These are phyloP conservation scores for Phlegmacium glaucopus DNA, from an alignment of 768 basidiomycete genomes.

Conservation along the genomic window DNA sequence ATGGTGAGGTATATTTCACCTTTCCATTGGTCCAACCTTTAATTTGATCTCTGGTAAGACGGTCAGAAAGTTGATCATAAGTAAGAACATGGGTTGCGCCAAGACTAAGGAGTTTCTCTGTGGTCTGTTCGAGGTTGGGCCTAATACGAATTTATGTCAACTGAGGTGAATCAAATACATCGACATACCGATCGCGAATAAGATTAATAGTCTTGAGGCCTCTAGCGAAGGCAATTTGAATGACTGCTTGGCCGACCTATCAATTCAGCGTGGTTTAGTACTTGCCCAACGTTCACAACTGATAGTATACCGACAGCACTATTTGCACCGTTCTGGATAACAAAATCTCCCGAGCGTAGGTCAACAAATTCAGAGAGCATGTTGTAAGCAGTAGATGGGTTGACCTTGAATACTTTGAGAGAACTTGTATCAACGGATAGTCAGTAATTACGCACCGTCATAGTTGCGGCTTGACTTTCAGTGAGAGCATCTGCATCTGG, in stretches of 20 bases:
- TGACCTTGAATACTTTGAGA: slow-evolving; percentile 45
- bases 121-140: slow-evolving; percentile 49
- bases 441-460: slow-evolving; percentile 48
- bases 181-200: slow-evolving; percentile 62
- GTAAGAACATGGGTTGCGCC: slow-evolving; percentile 79
- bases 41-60: slow-evolving; percentile 46
- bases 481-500: slow-evolving; percentile 44
- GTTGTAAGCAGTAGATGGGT: slow-evolving; percentile 80
- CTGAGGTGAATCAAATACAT: neutral
- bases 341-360: slow-evolving; percentile 69
- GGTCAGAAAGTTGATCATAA: slow-evolving; percentile 69
- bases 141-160: slow-evolving; percentile 26
- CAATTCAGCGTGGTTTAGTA: neutral
- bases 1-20: slow-evolving; percentile 30
- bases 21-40: slow-evolving; percentile 64
- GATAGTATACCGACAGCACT: slow-evolving; percentile 56
- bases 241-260: slow-evolving; percentile 83
- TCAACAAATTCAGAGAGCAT: slow-evolving; percentile 72
- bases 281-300: neutral
- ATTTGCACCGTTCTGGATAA: slow-evolving; percentile 85
- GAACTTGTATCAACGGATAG: neutral
- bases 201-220: slow-evolving; percentile 81
- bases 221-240: slow-evolving; percentile 74
- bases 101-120: slow-evolving; percentile 47
- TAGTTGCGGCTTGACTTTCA: slow-evolving; percentile 68